Base-by-base conservation (phyloP, 139 green algal species). In the Coelastrella sp. region DNA sequence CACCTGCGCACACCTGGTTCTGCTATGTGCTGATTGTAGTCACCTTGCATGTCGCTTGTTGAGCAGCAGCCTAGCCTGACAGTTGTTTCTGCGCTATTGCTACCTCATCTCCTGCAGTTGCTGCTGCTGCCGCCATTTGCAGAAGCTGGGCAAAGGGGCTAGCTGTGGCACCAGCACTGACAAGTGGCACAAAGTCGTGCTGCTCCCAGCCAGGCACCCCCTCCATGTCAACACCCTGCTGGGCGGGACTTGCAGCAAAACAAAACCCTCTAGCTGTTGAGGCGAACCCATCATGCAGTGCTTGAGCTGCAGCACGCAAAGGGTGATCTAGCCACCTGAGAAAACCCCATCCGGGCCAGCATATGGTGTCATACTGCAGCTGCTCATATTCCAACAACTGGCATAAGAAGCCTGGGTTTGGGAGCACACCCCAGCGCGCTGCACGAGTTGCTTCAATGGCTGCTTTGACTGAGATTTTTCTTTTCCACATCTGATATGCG, bases 81-180 rank as follows among this genome's bases (percentile, higher is more conserved):
- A n/a, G n/a, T n/a, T n/a, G n/a, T n/a, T n/a, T n/a, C n/a, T n/a
- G n/a, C n/a, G n/a, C n/a, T n/a, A n/a, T n/a, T n/a, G n/a, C n/a
- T n/a, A n/a, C n/a, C 5, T 27, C 53, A 64, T 19, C 53, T 32
- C 19, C 53, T 64, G 21, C 53, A 9, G 27, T 15, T 64, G 21
- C 21, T 6, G 53, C 53, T 27, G 53, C 53, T 64, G 53, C 53
- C 21, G 6, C 53, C 53, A 21, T 21, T 21, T 32, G 2, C 53
- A 64, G 53, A 9, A 64, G 21, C 53, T 64, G 53, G 27, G 53
- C 53, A 64, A 64, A 64, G 53, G 53, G 53, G 53, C 53, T 64
- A 27, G n/a, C n/a, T n/a, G n/a, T n/a, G n/a, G n/a, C n/a, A n/a
- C n/a, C n/a, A n/a, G n/a, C n/a, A n/a, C n/a, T n/a, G n/a, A n/a